These are phyloP conservation scores for Solanum arcanum DNA, from an alignment of 257 asterid genomes.

Conservation along the genomic window DNA sequence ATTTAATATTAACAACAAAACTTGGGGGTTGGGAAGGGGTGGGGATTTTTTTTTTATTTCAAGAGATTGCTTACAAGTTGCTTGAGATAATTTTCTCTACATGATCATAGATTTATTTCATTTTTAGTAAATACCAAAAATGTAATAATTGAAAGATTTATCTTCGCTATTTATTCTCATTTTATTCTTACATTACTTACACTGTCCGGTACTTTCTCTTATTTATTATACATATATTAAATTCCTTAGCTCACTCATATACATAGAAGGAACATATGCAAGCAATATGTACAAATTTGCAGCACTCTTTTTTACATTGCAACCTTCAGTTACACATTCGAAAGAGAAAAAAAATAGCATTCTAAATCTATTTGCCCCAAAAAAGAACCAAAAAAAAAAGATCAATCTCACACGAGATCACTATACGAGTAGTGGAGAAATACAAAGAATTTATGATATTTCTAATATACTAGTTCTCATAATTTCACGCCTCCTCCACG, in stretches of 20 bases:
- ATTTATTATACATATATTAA: not conserved
- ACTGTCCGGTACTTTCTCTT: not conserved
- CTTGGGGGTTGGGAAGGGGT: not conserved
- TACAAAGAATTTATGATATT: not conserved
- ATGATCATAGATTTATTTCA: not conserved
- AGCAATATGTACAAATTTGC: not conserved
- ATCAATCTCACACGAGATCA: not conserved
- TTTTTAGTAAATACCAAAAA: not conserved
- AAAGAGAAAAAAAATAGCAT: not conserved
- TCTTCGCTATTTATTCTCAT: not conserved
- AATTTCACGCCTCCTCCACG: constrained; percentile 2
- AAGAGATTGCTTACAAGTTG: too few relatives aligned
- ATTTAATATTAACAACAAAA: not conserved
- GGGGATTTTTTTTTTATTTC: not conserved
- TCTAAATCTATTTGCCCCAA: not conserved
- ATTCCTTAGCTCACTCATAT: not conserved
- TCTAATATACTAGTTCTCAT: not conserved
- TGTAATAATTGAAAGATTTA: not conserved
- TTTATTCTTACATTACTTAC: not conserved
- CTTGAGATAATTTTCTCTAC: not conserved
- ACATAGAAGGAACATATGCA: not conserved
- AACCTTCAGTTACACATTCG: not conserved
- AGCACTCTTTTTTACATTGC: not conserved
- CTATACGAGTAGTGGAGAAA: not conserved
- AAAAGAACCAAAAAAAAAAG: not conserved